phyloP scores from a whole-genome alignment of 495 filamentous ascomycete species.

The Neurospora sp. region DNA sequence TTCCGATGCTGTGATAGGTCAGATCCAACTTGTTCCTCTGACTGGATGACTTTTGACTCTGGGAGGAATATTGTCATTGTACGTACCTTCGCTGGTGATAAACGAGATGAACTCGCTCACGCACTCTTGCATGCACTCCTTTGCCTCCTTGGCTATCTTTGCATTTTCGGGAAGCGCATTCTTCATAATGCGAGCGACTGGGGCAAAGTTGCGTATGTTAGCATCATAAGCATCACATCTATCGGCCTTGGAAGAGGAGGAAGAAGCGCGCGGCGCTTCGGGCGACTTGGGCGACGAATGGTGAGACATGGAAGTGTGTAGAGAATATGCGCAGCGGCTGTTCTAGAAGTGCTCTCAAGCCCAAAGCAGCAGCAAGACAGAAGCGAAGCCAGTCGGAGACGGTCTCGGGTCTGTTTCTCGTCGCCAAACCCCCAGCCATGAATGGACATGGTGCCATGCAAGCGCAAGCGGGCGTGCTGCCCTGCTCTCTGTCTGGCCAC shows the following conservation, averaged over 20 bases:
- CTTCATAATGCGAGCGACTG: conserved; percentile 99
- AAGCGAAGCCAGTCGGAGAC: conserved; percentile 33
- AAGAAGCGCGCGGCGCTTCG: conserved; percentile 28
- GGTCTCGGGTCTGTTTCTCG: conserved; percentile 8
- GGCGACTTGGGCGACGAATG: conserved; percentile 38
- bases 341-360: neutral
- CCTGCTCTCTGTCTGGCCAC: conserved; percentile 9
- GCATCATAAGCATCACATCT: conserved; percentile 53
- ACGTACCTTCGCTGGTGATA: conserved; percentile 92
- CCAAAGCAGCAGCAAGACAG: conserved; percentile 27
- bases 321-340: conserved; percentile 21
- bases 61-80: neutral
- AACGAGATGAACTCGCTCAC: conserved; percentile 99
- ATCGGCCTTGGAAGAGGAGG: conserved; percentile 33
- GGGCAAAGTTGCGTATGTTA: conserved; percentile 81
- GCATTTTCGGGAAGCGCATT: conserved; percentile 92
- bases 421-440: neutral
- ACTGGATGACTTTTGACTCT: conserved; percentile 15
- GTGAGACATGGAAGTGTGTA: conserved; percentile 38
- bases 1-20: conserved; percentile 67
- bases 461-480: conserved; percentile 13
- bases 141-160: conserved; percentile 98
- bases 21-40: conserved; percentile 8
- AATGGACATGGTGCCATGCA: conserved; percentile 17
- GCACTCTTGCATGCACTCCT: conserved; percentile 99